Percentiles rank a stretch among this genome's conserved stretches.
Evolutionary conservation across 2,329 filamentous ascomycete genomes (phyloP).

Genomic region (Plectosphaerella sp.): DNA sequence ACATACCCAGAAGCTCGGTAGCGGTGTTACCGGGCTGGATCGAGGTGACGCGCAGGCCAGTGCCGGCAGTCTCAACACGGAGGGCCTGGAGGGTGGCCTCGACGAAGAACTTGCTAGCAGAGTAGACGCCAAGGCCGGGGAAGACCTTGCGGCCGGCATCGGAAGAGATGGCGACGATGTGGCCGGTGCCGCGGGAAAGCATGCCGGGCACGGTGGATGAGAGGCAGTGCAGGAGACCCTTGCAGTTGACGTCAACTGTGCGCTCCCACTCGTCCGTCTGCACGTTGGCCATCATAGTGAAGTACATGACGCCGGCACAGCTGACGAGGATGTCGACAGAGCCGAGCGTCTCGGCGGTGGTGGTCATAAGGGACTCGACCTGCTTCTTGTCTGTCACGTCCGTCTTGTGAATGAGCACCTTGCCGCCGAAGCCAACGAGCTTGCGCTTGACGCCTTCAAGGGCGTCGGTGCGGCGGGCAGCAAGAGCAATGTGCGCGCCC

Average conservation of each 20-base stretch:
- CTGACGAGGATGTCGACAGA: conserved; percentile 75
- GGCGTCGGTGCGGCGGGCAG: conserved; percentile 64
- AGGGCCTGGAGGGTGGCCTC: conserved; percentile 74
- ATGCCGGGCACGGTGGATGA: conserved; percentile 66
- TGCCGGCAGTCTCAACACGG: conserved; percentile 70
- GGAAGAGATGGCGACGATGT: conserved; percentile 78
- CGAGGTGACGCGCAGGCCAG: conserved; percentile 66
- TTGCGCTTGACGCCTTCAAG: conserved; percentile 63
- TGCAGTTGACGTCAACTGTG: conserved; percentile 84
- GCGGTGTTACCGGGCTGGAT: conserved; percentile 75
- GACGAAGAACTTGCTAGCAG: conserved; percentile 80
- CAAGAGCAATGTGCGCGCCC: conserved; percentile 68
- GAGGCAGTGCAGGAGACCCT: conserved; percentile 71
- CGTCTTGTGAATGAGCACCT: conserved; percentile 64
- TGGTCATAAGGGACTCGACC: conserved; percentile 61
- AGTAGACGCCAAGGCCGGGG: conserved; percentile 77
- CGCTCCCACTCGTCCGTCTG: conserved; percentile 73
- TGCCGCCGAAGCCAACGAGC: conserved; percentile 52
- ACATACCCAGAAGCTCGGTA: conserved; percentile 70
- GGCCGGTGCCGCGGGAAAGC: conserved; percentile 63
- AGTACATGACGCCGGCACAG: conserved; percentile 85
- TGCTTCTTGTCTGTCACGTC: conserved; percentile 66
- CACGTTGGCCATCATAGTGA: conserved; percentile 78
- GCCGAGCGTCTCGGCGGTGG: conserved; percentile 58
- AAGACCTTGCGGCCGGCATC: conserved; percentile 80